Base-by-base conservation (phyloP, 805 yeast species). In the Tetrapisispora pingtungensis region DNA sequence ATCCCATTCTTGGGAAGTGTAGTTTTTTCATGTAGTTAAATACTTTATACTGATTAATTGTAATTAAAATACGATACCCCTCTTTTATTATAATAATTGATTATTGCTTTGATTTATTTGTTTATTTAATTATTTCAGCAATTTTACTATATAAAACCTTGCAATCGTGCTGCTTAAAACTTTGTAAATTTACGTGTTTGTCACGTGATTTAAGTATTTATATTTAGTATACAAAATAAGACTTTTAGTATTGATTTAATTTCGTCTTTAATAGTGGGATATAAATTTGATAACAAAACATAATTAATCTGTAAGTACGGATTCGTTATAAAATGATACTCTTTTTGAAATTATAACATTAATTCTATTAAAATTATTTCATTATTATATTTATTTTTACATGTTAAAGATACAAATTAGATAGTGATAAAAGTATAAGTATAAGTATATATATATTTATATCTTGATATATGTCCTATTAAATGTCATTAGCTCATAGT, bases 381-480 rank as follows among this genome's bases (percentile, higher is more conserved):
- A 24, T 36, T 10, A 36, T 22, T 36, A 36, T 22, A 36, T 36
- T 26, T 36, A 36, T 24, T 36, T 36, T 36, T 36, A 36, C 39
- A 36, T 36, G 24, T 24, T 36, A 18, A 36, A 36, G 24, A 36
- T 36, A 36, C 39, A 36, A 24, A 22, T 22, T 36, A 36, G n/a
- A 8, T 17, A 24, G 19, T 2, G 19, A 24, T 36, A n/a, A n/a
- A n/a, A n/a, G n/a, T n/a, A n/a, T n/a, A n/a, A n/a, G n/a, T n/a
- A n/a, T n/a, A n/a, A n/a, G n/a, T n/a, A n/a, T n/a, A 22, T 36
- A 20, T 36, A 24, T 15, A 22, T 36, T n/a, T 12, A 22, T 22
- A 22, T 36, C 27, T 15, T 14, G 30, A n/a, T 36, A 14, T 22
- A 14, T 4, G 28, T 38, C 28, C 14, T 17, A n/a, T 41, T 17